These are phyloP conservation scores for Naganishia albida DNA, from an alignment of 1,284 basidiomycete genomes.

Conservation along the genomic window DNA sequence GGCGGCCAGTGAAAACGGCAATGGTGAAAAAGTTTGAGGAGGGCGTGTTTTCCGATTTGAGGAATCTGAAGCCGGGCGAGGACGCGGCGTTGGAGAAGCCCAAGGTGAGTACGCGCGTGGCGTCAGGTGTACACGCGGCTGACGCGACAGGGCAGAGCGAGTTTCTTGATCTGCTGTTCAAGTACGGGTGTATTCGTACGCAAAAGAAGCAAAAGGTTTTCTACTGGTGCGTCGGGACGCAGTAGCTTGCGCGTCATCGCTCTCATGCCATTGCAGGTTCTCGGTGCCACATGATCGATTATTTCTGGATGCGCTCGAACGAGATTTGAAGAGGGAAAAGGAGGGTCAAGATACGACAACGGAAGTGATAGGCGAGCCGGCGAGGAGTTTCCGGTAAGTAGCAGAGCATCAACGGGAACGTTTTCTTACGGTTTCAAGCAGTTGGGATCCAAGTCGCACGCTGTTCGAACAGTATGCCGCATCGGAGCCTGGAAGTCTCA, in stretches of 20 bases:
- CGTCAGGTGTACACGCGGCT: background rate
- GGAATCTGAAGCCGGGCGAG: slow-evolving; percentile 85
- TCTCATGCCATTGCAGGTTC: slow-evolving; percentile 57
- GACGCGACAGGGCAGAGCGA: slow-evolving; percentile 39
- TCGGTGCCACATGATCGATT: slow-evolving; percentile 90
- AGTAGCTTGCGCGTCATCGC: too few relatives aligned
- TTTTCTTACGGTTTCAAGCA: slow-evolving; percentile 51
- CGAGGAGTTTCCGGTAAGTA: slow-evolving; percentile 56
- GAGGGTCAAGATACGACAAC: slow-evolving; percentile 82
- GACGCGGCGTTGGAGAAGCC: slow-evolving; percentile 89
- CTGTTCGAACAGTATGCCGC: slow-evolving; percentile 79
- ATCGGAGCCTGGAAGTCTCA: slow-evolving; percentile 41
- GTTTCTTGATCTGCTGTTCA: slow-evolving; percentile 88
- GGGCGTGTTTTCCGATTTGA: slow-evolving; percentile 84
- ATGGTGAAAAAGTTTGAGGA: slow-evolving; percentile 92
- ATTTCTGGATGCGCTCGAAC: slow-evolving; percentile 88
- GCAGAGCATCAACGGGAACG: too few relatives aligned
- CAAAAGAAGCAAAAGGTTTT: slow-evolving; percentile 90
- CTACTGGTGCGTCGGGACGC: slow-evolving; percentile 29
- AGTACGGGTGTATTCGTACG: slow-evolving; percentile 89
- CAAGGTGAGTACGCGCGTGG: slow-evolving; percentile 62
- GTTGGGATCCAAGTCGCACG: slow-evolving; percentile 78
- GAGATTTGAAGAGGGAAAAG: slow-evolving; percentile 89
- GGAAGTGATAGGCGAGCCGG: slow-evolving; percentile 72
- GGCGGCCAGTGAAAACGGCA: slow-evolving; percentile 56